phyloP scores from a whole-genome alignment of 352 stramenopile species.

The Phytophthora tentaculata region DNA sequence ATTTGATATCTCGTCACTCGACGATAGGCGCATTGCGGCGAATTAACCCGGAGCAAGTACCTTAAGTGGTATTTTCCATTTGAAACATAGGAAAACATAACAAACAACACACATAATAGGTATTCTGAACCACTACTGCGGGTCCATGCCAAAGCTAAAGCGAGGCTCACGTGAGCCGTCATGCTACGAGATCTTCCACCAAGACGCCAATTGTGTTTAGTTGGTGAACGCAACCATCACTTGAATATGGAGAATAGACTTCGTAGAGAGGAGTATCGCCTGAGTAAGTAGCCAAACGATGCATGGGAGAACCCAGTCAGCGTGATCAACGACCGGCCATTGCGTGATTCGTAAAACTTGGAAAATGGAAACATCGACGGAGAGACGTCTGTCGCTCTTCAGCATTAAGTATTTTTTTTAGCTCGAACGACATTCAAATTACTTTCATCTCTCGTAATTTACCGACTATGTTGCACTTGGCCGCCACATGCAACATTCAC shows the following conservation, averaged over 20 bases:
- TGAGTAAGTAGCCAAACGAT: background rate
- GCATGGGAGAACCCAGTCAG: background rate
- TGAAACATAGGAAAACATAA: background rate
- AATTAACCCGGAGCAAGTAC: background rate
- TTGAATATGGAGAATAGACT: background rate
- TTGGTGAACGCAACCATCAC: background rate
- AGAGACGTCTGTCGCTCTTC: too few species aligned
- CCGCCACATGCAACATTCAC: too few species aligned
- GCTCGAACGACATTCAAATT: too few species aligned
- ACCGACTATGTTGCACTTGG: too few species aligned
- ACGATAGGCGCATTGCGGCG: background rate
- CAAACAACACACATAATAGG: background rate
- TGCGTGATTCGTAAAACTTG: too few species aligned
- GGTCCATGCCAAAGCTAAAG: background rate
- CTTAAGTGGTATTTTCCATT: background rate
- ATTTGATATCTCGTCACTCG: background rate
- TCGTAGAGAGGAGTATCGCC: background rate
- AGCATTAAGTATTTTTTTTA: too few species aligned
- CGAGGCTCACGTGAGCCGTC: background rate
- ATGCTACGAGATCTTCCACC: background rate
- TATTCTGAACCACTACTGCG: background rate
- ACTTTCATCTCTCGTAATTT: too few species aligned
- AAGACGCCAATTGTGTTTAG: background rate
- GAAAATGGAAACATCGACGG: too few species aligned
- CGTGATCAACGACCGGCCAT: background rate